phyloP scores from a whole-genome alignment of 371 early-diverging fungal species.

The Mortierella sp. region DNA sequence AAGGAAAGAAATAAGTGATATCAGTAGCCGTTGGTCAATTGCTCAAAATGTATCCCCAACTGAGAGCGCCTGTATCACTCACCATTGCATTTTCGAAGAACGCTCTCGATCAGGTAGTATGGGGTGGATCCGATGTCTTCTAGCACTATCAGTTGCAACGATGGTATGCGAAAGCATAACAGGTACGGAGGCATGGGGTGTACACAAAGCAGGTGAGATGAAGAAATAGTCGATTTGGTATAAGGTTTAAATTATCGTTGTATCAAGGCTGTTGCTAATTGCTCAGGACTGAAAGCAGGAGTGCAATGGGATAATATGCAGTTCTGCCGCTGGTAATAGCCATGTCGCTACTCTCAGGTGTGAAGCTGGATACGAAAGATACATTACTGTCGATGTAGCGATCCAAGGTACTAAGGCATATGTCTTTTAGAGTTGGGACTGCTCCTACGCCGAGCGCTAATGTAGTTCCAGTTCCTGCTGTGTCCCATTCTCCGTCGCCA shows the following conservation, averaged over 20 bases:
- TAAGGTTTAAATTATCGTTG: neutral
- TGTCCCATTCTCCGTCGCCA: conserved; percentile 15
- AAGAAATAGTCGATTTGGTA: neutral
- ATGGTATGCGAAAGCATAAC: neutral
- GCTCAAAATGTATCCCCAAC: neutral
- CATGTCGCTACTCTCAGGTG: neutral
- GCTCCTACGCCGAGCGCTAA: neutral
- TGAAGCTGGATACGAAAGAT: neutral
- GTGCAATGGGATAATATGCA: neutral
- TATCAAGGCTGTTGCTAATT: neutral
- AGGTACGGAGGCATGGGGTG: neutral
- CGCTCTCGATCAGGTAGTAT: conserved; percentile 47
- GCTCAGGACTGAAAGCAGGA: neutral
- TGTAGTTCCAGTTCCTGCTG: neutral
- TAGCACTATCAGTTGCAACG: conserved; percentile 18
- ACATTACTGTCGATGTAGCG: conserved; percentile 51
- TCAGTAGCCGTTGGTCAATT: neutral
- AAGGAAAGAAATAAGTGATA: neutral
- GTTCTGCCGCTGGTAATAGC: neutral
- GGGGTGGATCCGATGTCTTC: conserved; percentile 54
- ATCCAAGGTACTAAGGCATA: conserved; percentile 43
- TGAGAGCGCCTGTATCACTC: neutral
- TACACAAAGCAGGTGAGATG: neutral
- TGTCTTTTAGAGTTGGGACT: conserved; percentile 41
- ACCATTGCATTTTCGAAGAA: conserved; percentile 53